A percentile compares a stretch with the other conserved stretches of the same genome.
Conservation (phyloP, 2,329 filamentous ascomycete species). For the Apiospora pterosperma region DNA sequence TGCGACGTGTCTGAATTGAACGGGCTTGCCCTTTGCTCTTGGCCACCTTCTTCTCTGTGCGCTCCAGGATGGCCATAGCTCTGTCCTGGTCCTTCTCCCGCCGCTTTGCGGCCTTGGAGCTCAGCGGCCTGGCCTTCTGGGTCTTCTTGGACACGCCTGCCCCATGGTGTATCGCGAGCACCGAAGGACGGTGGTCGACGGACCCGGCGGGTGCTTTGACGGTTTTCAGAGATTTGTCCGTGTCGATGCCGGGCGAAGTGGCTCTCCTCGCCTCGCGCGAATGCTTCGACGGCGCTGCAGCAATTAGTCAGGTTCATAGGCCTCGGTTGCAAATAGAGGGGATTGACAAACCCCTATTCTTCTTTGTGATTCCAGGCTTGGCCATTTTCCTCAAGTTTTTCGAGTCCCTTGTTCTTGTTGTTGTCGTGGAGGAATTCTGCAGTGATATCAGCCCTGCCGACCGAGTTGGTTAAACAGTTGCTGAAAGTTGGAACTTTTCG, state of each 20-base stretch:
- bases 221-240: conserved; percentile 68
- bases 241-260: conserved; percentile 65
- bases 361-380: conserved; percentile 30
- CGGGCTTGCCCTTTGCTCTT: conserved; percentile 49
- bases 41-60: conserved; percentile 53
- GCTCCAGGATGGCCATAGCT: conserved; percentile 57
- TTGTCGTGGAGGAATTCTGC: background rate
- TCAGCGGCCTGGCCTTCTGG: conserved; percentile 55
- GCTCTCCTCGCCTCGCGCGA: conserved; percentile 74
- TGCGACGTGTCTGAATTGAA: conserved; percentile 45
- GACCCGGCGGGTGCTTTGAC: conserved; percentile 47
- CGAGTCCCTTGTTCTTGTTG: background rate
- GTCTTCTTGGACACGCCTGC: conserved; percentile 67
- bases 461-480: background rate
- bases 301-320: conserved; percentile 4
- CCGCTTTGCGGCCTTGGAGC: conserved; percentile 52
- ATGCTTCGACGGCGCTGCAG: conserved; percentile 59
- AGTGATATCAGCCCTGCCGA: background rate
- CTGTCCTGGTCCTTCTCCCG: conserved; percentile 57
- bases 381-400: conserved; percentile 24
- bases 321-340: background rate
- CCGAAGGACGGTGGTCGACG: conserved; percentile 55
- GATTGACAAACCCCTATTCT: conserved; percentile 22
- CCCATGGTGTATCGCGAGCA: conserved; percentile 64
- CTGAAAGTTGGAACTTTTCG: conserved; percentile 8